Conservation (phyloP, 345 rosid species). For the Zanthoxylum bungeanum region DNA sequence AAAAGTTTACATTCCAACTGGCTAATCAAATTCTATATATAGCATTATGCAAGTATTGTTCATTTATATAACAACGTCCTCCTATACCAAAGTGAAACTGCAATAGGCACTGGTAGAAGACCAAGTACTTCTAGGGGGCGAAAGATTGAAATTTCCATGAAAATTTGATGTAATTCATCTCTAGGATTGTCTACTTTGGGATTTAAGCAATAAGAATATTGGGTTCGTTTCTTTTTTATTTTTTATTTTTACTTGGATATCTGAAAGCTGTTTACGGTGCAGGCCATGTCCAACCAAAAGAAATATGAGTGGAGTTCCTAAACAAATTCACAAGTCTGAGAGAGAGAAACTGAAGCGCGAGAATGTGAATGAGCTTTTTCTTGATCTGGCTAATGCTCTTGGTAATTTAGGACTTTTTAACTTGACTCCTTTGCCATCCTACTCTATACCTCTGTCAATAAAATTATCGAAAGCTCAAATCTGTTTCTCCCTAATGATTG, state of each 20-base stretch:
- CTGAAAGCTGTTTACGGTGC: conserved; percentile 20
- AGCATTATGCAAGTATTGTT: background rate
- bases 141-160: background rate
- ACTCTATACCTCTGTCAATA: background rate
- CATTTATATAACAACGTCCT: no score
- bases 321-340: conserved; percentile 78
- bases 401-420: conserved; percentile 42
- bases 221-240: background rate
- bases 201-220: background rate
- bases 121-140: background rate
- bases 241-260: background rate
- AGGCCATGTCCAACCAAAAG: conserved; percentile 47
- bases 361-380: conserved; percentile 85
- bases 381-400: conserved; percentile 66
- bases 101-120: background rate
- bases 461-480: background rate
- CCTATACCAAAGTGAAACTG: background rate
- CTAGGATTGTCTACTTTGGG: background rate
- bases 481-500: background rate
- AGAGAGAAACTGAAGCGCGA: conserved; percentile 94
- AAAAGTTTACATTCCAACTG: no score
- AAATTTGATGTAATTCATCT: background rate
- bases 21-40: background rate
- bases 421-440: background rate
- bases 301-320: conserved; percentile 61